A percentile compares a stretch with the other conserved stretches of the same genome.
phyloP scores from a whole-genome alignment of 371 early-diverging fungal genomes.

The Mucor saturninus region DNA sequence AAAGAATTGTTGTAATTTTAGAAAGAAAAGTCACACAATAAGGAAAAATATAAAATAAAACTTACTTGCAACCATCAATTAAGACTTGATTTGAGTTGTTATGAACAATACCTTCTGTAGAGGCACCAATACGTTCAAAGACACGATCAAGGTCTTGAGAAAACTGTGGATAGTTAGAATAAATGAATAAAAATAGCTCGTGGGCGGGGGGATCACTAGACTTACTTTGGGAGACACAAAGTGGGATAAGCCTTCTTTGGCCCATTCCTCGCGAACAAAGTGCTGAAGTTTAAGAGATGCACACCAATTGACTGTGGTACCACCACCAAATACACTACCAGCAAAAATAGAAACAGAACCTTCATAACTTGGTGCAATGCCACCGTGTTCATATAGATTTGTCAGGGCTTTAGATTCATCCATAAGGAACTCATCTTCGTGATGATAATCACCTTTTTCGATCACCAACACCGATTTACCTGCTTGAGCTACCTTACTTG shows the following conservation, averaged over 20 bases:
- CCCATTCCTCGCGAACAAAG: conserved; percentile 78
- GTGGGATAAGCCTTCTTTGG: conserved; percentile 60
- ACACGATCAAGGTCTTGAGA: conserved; percentile 59
- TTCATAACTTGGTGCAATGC: conserved; percentile 44
- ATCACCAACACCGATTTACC: conserved; percentile 76
- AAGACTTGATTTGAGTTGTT: conserved; percentile 67
- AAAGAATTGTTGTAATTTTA: conserved; percentile 14
- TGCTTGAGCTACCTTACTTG: conserved; percentile 70
- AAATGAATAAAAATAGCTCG: background rate
- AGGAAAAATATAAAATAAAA: background rate
- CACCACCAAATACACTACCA: conserved; percentile 75
- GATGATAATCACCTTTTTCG: conserved; percentile 72
- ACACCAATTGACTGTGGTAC: conserved; percentile 72
- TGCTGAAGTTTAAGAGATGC: conserved; percentile 71
- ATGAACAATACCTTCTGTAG: conserved; percentile 58
- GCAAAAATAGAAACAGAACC: conserved; percentile 59
- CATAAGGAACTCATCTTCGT: conserved; percentile 56
- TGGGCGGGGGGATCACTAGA: background rate
- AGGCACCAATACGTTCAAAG: conserved; percentile 61
- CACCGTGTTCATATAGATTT: conserved; percentile 59
- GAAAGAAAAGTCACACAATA: background rate
- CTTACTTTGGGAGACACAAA: conserved; percentile 51
- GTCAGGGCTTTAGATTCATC: conserved; percentile 52
- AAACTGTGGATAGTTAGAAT: conserved; percentile 21
- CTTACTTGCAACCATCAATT: conserved; percentile 65